phyloP scores from a whole-genome alignment of 345 rosid species.

The Kernera saxatilis region DNA sequence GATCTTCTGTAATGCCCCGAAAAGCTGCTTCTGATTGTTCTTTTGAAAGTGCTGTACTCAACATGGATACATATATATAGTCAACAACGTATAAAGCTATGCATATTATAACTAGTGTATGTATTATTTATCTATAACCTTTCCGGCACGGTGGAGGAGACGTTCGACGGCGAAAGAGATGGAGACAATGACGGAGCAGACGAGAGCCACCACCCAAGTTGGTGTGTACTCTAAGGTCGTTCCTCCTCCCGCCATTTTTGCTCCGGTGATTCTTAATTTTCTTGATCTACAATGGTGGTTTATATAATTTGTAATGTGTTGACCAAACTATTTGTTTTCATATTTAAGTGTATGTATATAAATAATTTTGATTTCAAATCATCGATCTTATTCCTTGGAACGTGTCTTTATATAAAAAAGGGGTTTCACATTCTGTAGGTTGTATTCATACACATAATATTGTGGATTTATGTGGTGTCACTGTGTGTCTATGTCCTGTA shows the following conservation, averaged over 20 bases:
- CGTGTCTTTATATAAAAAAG: not conserved
- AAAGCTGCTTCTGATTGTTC: conserved; percentile 64
- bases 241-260: conserved; percentile 51
- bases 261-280: conserved; percentile 2
- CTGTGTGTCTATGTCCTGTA: not conserved
- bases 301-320: not conserved
- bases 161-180: conserved; percentile 70
- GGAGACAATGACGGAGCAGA: conserved; percentile 67
- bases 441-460: not conserved
- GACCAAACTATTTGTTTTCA: conserved; percentile 2
- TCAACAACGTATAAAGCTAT: not conserved
- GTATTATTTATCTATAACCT: conserved; percentile 30
- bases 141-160: conserved; percentile 61
- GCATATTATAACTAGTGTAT: not conserved
- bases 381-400: not conserved
- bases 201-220: conserved; percentile 81
- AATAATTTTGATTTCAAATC: not conserved
- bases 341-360: not conserved
- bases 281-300: not conserved
- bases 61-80: not conserved
- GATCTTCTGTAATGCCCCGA: conserved; percentile 69
- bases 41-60: conserved; percentile 21
- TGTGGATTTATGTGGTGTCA: not conserved
- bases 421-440: not conserved
- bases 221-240: conserved; percentile 65